phyloP scores from a whole-genome alignment of 768 basidiomycete genomes.

The Psilocybe cubensis region DNA sequence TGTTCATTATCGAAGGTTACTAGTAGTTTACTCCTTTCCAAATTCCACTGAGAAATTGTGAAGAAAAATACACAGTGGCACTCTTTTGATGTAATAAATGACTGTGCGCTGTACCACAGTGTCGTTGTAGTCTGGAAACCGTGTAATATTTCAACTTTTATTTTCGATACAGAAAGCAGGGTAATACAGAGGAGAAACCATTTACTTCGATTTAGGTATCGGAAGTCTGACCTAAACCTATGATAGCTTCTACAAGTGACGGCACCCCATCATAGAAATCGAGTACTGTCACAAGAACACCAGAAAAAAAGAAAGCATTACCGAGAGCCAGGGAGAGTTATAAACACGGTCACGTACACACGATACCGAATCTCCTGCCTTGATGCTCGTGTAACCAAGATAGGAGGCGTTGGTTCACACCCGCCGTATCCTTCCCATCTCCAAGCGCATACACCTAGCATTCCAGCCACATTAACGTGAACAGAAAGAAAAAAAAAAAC shows the following conservation, averaged over 20 bases:
- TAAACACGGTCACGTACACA: constrained; percentile 44
- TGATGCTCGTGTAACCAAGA: background rate
- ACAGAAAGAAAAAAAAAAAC: background rate
- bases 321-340: background rate
- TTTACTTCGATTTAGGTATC: background rate
- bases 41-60: too few species aligned
- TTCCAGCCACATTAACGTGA: background rate
- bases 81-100: too few species aligned
- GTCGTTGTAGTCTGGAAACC: too few species aligned
- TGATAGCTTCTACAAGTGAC: constrained; percentile 49
- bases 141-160: too few species aligned
- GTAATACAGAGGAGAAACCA: too few species aligned
- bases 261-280: constrained; percentile 51
- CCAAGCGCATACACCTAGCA: constrained; percentile 48
- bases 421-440: constrained; percentile 5
- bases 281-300: constrained; percentile 34
- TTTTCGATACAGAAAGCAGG: too few species aligned
- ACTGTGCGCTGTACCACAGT: too few species aligned
- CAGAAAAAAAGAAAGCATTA: background rate
- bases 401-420: background rate
- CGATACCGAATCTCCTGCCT: constrained; percentile 32
- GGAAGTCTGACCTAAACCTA: constrained; percentile 30
- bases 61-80: too few species aligned
- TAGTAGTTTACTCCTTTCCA: too few species aligned
- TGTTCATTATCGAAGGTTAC: too few species aligned